Evolutionary conservation across 1,284 basidiomycete genomes (phyloP).

Genomic region (Lignosus rhinocerotis): DNA sequence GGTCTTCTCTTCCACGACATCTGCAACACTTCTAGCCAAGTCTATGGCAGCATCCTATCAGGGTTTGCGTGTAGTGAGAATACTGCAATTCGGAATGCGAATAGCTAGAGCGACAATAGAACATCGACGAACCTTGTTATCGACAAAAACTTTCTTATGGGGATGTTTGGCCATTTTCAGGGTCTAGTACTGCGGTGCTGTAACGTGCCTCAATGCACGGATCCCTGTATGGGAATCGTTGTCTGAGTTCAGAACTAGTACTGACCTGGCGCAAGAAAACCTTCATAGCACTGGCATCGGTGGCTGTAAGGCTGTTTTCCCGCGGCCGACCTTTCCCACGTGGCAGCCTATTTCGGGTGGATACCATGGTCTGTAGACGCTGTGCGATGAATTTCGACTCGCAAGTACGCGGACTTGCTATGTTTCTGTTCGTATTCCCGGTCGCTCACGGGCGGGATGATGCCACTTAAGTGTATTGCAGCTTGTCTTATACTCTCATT

Average conservation of each 20-base stretch:
- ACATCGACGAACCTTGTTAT: constrained; percentile 22
- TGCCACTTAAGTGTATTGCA: too few relatives aligned
- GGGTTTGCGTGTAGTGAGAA: not conserved
- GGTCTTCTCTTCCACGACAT: constrained; percentile 27
- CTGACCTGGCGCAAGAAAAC: not conserved
- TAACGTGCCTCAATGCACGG: not conserved
- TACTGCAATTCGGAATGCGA: not conserved
- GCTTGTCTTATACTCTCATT: too few relatives aligned
- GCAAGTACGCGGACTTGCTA: too few relatives aligned
- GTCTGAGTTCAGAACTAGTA: not conserved
- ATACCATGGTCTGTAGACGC: too few relatives aligned
- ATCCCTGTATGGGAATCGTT: constrained; percentile 6
- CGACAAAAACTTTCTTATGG: constrained; percentile 24
- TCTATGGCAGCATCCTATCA: constrained; percentile 30
- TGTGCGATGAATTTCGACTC: too few relatives aligned
- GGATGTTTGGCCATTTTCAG: constrained; percentile 17
- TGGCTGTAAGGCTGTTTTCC: not conserved
- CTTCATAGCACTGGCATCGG: not conserved
- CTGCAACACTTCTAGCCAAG: constrained; percentile 27
- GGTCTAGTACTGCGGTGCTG: not conserved
- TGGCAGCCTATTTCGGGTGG: not conserved
- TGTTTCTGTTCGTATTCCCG: too few relatives aligned
- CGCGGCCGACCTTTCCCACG: not conserved
- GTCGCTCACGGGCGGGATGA: too few relatives aligned
- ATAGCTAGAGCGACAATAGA: not conserved